Conservation (phyloP, 1,284 basidiomycete genomes). For the Megacollybia platyphylla region DNA sequence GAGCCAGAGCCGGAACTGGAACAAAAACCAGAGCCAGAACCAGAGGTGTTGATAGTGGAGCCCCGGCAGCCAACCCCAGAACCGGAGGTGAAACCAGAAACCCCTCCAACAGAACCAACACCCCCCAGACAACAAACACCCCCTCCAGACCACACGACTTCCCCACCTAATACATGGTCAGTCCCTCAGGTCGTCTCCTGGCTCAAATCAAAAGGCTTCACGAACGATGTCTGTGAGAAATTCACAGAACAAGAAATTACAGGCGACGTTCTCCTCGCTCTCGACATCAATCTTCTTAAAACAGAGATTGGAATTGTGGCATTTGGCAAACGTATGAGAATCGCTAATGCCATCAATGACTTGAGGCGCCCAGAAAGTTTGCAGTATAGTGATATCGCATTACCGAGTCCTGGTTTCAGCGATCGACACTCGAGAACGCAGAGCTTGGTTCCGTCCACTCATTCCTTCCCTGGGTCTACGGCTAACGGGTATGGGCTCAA, state of each 20-base stretch:
- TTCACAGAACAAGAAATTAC: conserved; percentile 97
- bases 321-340: conserved; percentile 89
- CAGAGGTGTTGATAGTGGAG: neutral
- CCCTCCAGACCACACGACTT: neutral
- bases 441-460: conserved; percentile 29
- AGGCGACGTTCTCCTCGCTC: conserved; percentile 90
- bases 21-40: conserved; percentile 1
- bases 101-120: conserved; percentile 3
- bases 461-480: conserved; percentile 19
- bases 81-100: conserved; percentile 12
- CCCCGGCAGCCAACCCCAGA: conserved; percentile 20
- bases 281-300: conserved; percentile 88
- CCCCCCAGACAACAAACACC: neutral
- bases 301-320: conserved; percentile 90
- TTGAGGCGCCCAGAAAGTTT: conserved; percentile 61
- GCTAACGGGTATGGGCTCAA: neutral
- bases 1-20: neutral
- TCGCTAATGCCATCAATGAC: conserved; percentile 91
- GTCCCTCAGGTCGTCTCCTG: conserved; percentile 88
- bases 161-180: conserved; percentile 65
- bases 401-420: neutral
- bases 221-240: conserved; percentile 70
- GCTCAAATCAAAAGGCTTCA: conserved; percentile 79
- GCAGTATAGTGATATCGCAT: conserved; percentile 21
- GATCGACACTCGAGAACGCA: conserved; percentile 23